phyloP scores from a whole-genome alignment of 2,329 filamentous ascomycete genomes.

The Aspergillus amoenus region DNA sequence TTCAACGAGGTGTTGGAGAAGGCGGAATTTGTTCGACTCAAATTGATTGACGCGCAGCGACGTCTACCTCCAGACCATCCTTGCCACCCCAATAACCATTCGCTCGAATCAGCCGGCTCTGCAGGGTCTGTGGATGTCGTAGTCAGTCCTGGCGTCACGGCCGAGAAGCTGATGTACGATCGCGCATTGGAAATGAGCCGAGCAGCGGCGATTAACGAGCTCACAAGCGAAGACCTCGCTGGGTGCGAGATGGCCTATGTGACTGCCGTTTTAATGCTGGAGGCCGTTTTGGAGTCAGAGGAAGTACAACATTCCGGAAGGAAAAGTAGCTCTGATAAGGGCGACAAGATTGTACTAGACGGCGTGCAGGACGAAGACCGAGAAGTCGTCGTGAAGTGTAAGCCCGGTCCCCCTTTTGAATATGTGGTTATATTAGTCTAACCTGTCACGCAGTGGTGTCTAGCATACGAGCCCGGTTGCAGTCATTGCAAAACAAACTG shows the following conservation, averaged over 20 bases:
- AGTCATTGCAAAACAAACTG: constrained; percentile 50
- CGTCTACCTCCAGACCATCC: constrained; percentile 81
- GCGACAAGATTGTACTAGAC: constrained; percentile 40
- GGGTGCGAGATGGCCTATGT: constrained; percentile 92
- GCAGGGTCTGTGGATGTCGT: constrained; percentile 74
- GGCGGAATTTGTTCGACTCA: constrained; percentile 87
- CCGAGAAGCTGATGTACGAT: constrained; percentile 97
- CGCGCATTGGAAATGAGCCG: constrained; percentile 96
- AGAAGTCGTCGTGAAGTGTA: constrained; percentile 51
- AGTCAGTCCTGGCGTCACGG: constrained; percentile 84
- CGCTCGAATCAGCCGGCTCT: constrained; percentile 56
- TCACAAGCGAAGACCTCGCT: constrained; percentile 81
- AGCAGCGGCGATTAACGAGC: constrained; percentile 89
- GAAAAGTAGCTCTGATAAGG: constrained; percentile 20
- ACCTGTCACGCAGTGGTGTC: constrained; percentile 42
- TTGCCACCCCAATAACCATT: constrained; percentile 78
- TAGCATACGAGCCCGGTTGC: constrained; percentile 50
- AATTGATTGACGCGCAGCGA: constrained; percentile 81
- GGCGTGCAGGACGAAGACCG: constrained; percentile 48
- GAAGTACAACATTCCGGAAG: constrained; percentile 48
- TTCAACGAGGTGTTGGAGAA: constrained; percentile 99
- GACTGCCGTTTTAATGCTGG: constrained; percentile 90
- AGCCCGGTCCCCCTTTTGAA: constrained; percentile 27
- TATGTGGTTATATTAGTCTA: constrained; percentile 17
- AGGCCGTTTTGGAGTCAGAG: constrained; percentile 87